Percentiles rank a stretch among this genome's conserved stretches.
phyloP scores from a whole-genome alignment of 805 yeast genomes.

The Nakazawaea pomicola region DNA sequence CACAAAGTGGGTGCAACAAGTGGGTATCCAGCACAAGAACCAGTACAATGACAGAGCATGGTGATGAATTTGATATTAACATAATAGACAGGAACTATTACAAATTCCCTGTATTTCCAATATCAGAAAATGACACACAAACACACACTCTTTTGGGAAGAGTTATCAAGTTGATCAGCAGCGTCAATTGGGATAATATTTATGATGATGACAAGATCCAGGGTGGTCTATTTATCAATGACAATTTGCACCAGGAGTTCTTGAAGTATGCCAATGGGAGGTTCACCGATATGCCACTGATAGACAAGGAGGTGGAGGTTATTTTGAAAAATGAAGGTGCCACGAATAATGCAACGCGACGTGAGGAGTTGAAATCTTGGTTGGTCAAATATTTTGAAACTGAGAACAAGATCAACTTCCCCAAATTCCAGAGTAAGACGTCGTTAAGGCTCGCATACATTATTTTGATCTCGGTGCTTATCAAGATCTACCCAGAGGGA shows the following conservation, averaged over 20 bases:
- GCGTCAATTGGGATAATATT: conserved; percentile 8
- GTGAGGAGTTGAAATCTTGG: conserved; percentile 3
- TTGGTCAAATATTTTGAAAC: conserved; percentile 8
- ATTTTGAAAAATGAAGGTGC: conserved; percentile 3
- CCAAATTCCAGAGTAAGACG: conserved; percentile 3
- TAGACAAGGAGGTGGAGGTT: conserved; percentile 6
- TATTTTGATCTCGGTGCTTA: conserved; percentile 6
- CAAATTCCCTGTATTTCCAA: conserved; percentile 9
- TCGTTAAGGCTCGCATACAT: conserved; percentile 6
- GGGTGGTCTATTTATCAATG: background rate
- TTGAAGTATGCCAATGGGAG: conserved; percentile 1
- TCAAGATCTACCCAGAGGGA: conserved; percentile 10
- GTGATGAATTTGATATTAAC: conserved; percentile 3
- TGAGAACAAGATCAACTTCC: conserved; percentile 9
- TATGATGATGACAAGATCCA: background rate
- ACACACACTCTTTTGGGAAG: conserved; percentile 2
- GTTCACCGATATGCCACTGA: background rate
- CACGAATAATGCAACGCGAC: background rate
- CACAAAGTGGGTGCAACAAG: too few relatives aligned
- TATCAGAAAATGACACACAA: background rate
- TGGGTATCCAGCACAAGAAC: too few relatives aligned
- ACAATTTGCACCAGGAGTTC: conserved; percentile 1
- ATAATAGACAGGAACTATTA: conserved; percentile 7
- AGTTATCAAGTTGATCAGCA: background rate
- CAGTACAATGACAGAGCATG: background rate